Evolutionary conservation across 371 early-diverging fungal species (phyloP), one percentile per base, ranked within the genome.

Genomic region (Mortierella sp.): DNA sequence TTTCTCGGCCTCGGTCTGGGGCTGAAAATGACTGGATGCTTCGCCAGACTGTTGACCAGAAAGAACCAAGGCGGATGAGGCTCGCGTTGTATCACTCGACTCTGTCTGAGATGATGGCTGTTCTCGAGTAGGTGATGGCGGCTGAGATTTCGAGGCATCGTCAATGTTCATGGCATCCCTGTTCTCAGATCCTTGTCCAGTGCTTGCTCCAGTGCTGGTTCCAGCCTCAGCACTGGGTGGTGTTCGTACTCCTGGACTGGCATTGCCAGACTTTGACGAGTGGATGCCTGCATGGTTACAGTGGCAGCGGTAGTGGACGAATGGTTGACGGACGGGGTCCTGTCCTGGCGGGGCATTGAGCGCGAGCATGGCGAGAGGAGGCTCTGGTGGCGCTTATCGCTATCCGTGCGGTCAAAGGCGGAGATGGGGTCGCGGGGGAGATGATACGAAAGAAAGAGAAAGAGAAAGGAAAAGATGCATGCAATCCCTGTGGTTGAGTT

Each of bases 271-370:
- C 21, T 53, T 26, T 19, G 53, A 53, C 53, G 23, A 52, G 52
- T 12, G 71, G 60, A 18, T 60, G 50, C 14, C 55, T 9, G 46
- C 64, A 62, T 47, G 73, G 60, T 18, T 72, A 56, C 79, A 79
- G n/a, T 65, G 68, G 55, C 79, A 79, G n/a, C 79, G 72, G 66
- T 79, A 79, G 63, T 79, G 79, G 19, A 79, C 79, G 53, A 79
- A 79, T 26, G 79, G 79, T 14, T 69, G 68, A 29, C 21, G 57
- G 51, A 52, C 46, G 4, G 72, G 69, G 7, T 63, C 79, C 57
- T 79, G 79, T 1, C 79, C 70, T 9, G 79, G 79, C 4, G 79
- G 73, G 0, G 79, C 79, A 47, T 60, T 72, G 57, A 79, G 55
- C 14, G 79, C 79, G 25, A 79, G 73, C 79, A 79, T 79, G 19